These are phyloP conservation scores for Phytopythium chamaehyphon DNA, from an alignment of 352 stramenopile genomes.

Conservation along the genomic window DNA sequence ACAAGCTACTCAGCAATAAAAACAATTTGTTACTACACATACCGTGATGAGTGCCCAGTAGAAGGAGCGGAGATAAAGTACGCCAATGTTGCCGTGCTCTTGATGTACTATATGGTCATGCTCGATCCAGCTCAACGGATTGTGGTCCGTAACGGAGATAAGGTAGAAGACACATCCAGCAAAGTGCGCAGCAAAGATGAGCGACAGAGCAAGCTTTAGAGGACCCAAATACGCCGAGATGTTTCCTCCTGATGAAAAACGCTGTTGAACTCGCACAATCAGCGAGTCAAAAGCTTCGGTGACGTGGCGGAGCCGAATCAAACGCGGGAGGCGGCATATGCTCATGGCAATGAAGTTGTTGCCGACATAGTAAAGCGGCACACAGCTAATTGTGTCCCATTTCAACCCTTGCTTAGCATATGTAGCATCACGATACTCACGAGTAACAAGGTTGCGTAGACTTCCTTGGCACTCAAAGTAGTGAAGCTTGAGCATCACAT, in stretches of 20 bases:
- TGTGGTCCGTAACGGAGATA: conserved; percentile 59
- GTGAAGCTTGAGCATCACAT: conserved; percentile 73
- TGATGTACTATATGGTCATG: conserved; percentile 70
- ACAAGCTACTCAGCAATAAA: neutral
- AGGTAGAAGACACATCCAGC: conserved; percentile 66
- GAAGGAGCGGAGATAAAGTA: conserved; percentile 66
- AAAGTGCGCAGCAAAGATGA: conserved; percentile 63
- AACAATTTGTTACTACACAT: neutral
- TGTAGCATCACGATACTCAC: conserved; percentile 31
- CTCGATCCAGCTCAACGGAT: conserved; percentile 61
- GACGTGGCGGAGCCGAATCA: conserved; percentile 43
- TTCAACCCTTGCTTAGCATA: conserved; percentile 39
- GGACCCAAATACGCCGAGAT: conserved; percentile 63
- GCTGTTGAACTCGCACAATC: conserved; percentile 64
- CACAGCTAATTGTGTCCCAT: conserved; percentile 36
- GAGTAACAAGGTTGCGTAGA: conserved; percentile 45
- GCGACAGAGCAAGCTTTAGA: conserved; percentile 55
- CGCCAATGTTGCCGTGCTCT: conserved; percentile 37
- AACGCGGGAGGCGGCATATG: conserved; percentile 46
- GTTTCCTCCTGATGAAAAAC: conserved; percentile 44
- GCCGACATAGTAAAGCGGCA: conserved; percentile 68
- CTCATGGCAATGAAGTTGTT: conserved; percentile 48
- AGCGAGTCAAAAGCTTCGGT: conserved; percentile 48
- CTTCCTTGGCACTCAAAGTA: conserved; percentile 72
- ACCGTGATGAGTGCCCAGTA: conserved; percentile 79